Percentiles rank a stretch among this genome's conserved stretches.
Conservation (phyloP, 148 eudicot species). For the Nepenthes mirabilis region DNA sequence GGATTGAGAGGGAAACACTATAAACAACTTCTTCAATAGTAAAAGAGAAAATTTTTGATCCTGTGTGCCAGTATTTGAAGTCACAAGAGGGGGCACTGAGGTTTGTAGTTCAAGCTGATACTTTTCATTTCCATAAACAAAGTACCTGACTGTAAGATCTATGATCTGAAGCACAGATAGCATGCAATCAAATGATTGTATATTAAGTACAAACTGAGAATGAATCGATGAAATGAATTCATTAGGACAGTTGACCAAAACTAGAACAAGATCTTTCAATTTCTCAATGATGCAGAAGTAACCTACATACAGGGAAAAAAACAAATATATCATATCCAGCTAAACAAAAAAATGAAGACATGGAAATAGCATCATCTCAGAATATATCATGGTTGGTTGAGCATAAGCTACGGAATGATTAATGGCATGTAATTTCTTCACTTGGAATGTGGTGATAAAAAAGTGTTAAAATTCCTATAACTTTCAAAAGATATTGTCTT, state of each 20-base stretch:
- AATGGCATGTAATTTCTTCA: too few relatives aligned
- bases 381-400: too few relatives aligned
- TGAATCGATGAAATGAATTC: slow-evolving; percentile 42
- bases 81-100: slow-evolving; percentile 16
- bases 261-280: slow-evolving; percentile 55
- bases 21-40: slow-evolving; percentile 55
- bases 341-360: not conserved
- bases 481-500: too few relatives aligned
- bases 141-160: slow-evolving; percentile 53
- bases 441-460: too few relatives aligned
- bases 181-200: slow-evolving; percentile 74
- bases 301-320: too few relatives aligned
- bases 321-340: not conserved
- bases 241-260: slow-evolving; percentile 55
- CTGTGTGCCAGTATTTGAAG: slow-evolving; percentile 9
- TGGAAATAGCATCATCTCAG: not conserved
- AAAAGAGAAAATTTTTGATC: slow-evolving; percentile 23
- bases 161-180: slow-evolving; percentile 62
- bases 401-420: too few relatives aligned
- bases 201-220: slow-evolving; percentile 38
- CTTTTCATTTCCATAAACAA: slow-evolving; percentile 20
- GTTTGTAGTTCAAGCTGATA: slow-evolving; percentile 16
- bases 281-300: slow-evolving; percentile 24
- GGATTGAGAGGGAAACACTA: slow-evolving; percentile 57
- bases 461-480: too few relatives aligned